Conservation (phyloP, 202 grass and related monocot species). For the Schoenoplectus tabernaemontani region DNA sequence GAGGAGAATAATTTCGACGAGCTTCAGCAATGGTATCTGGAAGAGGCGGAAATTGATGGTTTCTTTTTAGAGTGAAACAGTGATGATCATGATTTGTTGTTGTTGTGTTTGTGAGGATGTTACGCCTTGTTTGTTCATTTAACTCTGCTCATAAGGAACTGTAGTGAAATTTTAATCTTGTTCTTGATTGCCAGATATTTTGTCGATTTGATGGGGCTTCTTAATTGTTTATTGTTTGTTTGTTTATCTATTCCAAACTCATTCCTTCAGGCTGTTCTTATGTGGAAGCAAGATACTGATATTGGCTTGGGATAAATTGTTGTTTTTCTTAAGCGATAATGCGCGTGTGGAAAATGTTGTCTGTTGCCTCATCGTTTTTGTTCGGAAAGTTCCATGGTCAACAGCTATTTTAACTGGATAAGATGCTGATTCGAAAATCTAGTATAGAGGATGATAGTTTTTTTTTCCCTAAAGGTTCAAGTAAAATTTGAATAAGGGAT, state of each 20-base stretch:
- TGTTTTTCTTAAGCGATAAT: not conserved
- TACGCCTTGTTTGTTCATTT: not conserved
- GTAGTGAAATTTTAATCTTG: not conserved
- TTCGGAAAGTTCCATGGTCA: too few relatives aligned
- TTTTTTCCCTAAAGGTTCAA: too few relatives aligned
- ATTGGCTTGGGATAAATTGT: too few relatives aligned
- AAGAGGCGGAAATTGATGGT: conserved; percentile 23
- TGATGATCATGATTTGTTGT: not conserved
- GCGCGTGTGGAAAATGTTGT: not conserved
- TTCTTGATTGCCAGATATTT: not conserved
- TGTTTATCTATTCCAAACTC: not conserved
- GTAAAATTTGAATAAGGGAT: too few relatives aligned
- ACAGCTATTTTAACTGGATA: too few relatives aligned
- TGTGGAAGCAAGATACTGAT: not conserved
- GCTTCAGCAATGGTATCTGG: conserved; percentile 72
- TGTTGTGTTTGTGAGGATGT: not conserved
- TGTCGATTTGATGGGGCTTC: not conserved
- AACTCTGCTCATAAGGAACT: not conserved
- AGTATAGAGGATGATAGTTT: too few relatives aligned
- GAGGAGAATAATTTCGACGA: conserved; percentile 73
- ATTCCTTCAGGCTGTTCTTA: not conserved
- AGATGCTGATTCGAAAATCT: too few relatives aligned
- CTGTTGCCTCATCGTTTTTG: too few relatives aligned
- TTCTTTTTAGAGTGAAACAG: not conserved
- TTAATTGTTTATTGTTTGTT: not conserved